A percentile compares a stretch with the other conserved stretches of the same genome.
Conservation (phyloP, 805 yeast species). For the Wickerhamomyces bovis region DNA sequence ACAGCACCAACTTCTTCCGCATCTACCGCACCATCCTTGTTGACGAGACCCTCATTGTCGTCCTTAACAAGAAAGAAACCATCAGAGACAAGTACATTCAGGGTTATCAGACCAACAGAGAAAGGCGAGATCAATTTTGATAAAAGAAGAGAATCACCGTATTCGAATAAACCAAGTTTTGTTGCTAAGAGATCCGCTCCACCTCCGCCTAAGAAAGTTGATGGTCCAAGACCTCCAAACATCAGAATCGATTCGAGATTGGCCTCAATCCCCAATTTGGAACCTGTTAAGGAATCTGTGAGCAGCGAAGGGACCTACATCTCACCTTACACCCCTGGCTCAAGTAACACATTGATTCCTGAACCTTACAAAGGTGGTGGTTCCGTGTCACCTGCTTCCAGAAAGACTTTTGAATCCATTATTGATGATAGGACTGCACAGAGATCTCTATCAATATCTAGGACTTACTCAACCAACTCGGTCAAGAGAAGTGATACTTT, state of each 20-base stretch:
- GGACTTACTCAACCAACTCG: neutral
- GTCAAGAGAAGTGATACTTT: conserved; percentile 41
- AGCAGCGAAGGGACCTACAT: conserved; percentile 23
- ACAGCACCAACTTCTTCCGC: neutral
- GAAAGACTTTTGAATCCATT: conserved; percentile 14
- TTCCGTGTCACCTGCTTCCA: conserved; percentile 18
- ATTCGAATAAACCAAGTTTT: conserved; percentile 43
- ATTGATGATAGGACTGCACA: neutral
- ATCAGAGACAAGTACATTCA: conserved; percentile 41
- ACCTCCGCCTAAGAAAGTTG: conserved; percentile 45
- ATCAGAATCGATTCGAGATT: conserved; percentile 5
- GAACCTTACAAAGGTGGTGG: conserved; percentile 31
- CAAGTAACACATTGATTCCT: conserved; percentile 36
- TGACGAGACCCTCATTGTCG: conserved; percentile 6
- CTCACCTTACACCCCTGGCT: conserved; percentile 37
- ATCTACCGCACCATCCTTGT: neutral
- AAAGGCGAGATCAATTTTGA: conserved; percentile 77
- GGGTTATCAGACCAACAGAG: conserved; percentile 58
- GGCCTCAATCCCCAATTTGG: conserved; percentile 7
- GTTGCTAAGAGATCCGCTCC: conserved; percentile 71
- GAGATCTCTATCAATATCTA: neutral
- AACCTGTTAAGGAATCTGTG: conserved; percentile 20
- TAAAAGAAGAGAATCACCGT: conserved; percentile 71
- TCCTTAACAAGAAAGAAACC: conserved; percentile 12
- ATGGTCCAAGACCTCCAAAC: conserved; percentile 6